Evolutionary conservation across 345 rosid genomes (phyloP).

Genomic region (Acer negundo): DNA sequence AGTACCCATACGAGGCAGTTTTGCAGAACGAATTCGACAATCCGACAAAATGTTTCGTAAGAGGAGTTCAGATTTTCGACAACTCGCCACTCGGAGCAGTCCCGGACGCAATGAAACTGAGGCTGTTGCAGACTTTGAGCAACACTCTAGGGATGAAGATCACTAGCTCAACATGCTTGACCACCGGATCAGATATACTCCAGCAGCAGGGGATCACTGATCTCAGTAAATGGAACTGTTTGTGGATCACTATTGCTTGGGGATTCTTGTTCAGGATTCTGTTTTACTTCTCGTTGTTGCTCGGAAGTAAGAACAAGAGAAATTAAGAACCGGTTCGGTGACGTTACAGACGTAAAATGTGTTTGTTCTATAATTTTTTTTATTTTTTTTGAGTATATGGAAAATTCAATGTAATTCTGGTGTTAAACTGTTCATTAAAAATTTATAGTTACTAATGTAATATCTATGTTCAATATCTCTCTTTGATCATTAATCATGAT

Average conservation of each 20-base stretch:
- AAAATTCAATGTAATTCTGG: neutral
- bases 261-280: constrained; percentile 85
- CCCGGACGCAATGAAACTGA: constrained; percentile 48
- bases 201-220: constrained; percentile 69
- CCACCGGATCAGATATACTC: constrained; percentile 70
- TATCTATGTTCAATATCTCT: neutral
- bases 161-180: constrained; percentile 76
- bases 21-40: too few relatives aligned
- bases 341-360: neutral
- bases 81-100: constrained; percentile 47
- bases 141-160: constrained; percentile 57
- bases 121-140: constrained; percentile 53
- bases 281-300: constrained; percentile 73
- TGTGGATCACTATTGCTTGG: constrained; percentile 79
- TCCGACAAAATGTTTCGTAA: too few relatives aligned
- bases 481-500: neutral
- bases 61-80: too few relatives aligned
- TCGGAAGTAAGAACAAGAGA: constrained; percentile 95
- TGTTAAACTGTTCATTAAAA: constrained; percentile 17
- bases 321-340: constrained; percentile 27
- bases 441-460: too few relatives aligned
- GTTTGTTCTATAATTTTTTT: neutral
- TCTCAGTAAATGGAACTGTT: constrained; percentile 77
- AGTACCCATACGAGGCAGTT: too few relatives aligned
- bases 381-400: neutral